Base-by-base conservation (phyloP, 2,329 filamentous ascomycete species). In the Seiridium cupressi region DNA sequence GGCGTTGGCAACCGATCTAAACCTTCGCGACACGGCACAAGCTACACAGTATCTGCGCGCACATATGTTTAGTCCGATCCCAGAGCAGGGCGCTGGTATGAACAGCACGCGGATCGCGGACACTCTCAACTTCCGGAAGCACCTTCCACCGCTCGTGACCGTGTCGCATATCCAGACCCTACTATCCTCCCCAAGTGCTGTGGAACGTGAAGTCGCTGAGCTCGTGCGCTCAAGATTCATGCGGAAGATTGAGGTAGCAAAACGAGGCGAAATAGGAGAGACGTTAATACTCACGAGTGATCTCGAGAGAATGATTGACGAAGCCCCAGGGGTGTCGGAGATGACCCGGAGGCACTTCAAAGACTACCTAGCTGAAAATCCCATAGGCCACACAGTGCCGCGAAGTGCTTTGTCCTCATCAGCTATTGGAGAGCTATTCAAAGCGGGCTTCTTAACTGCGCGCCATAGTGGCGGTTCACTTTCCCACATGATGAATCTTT, bases 121-220 rank as follows among this genome's bases (percentile, higher is more conserved):
- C 67, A 75, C 90, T 13, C 77, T 92, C 57, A 85, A 87, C 62
- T 87, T 84, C 69, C 80, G 89, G 18, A 74, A 73, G 38, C 74
- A 74, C 11, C 72, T 91, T 44, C 88, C 90, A 8, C 86, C 85
- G 0, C 77, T 92, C 31, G 85, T 89, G 4, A 89, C 86, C 0
- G 72, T 87, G 26, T 83, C 86, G 1, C 89, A 93, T 69, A 71
- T 93, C 5, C 84, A 89, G 62, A 83, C 88, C 1, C 73, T 92
- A 2, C 79, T 89, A 49, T 75, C 74, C 8, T 86, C 84, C 2
- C 84, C 89, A 1, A 90, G 89, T 0, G 79, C 77, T 1, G 85
- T 86, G 1, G 89, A 92, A 72, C 79, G 89, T 51, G 89, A 91
- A 70, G 79, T 90, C 26, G 87, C 84, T 3, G 81, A 86, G 66